These are phyloP conservation scores for Ganoderma lingzhi DNA, from an alignment of 1,284 basidiomycete genomes.

Conservation along the genomic window DNA sequence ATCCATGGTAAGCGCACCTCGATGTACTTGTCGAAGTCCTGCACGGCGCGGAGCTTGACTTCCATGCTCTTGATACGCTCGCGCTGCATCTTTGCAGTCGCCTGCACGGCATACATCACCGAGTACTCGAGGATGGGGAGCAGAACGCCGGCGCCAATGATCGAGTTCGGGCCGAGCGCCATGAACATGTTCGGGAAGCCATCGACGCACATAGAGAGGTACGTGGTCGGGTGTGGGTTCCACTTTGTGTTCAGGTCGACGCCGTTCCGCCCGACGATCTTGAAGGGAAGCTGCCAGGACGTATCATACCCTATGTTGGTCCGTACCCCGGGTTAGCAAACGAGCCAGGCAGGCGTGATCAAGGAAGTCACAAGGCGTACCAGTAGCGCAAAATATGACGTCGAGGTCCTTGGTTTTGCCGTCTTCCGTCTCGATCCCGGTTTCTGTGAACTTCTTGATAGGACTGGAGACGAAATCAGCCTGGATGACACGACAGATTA, in stretches of 20 bases:
- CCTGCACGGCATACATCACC: conserved; percentile 60
- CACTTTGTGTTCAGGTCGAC: conserved; percentile 57
- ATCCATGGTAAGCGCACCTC: background rate
- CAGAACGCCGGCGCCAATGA: conserved; percentile 61
- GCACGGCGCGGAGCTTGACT: background rate
- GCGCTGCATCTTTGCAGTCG: conserved; percentile 62
- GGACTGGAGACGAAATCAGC: conserved; percentile 58
- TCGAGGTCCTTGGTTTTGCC: conserved; percentile 64
- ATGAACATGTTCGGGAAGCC: conserved; percentile 72
- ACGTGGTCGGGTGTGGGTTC: conserved; percentile 61
- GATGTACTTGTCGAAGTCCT: conserved; percentile 6
- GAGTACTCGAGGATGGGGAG: conserved; percentile 61
- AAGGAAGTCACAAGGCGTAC: conserved; percentile 26
- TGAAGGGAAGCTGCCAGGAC: conserved; percentile 56
- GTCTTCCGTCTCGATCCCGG: conserved; percentile 62
- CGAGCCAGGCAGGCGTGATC: background rate
- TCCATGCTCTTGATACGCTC: conserved; percentile 64
- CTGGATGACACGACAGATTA: conserved; percentile 38
- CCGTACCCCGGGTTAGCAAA: background rate
- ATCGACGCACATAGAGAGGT: conserved; percentile 61
- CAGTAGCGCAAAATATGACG: conserved; percentile 50
- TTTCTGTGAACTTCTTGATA: conserved; percentile 59
- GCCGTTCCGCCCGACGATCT: conserved; percentile 60
- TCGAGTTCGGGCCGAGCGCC: conserved; percentile 62
- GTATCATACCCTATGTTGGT: conserved; percentile 56